These are phyloP conservation scores for Trichoderma cornu-damae DNA, from an alignment of 2,329 filamentous ascomycete genomes.

Conservation along the genomic window DNA sequence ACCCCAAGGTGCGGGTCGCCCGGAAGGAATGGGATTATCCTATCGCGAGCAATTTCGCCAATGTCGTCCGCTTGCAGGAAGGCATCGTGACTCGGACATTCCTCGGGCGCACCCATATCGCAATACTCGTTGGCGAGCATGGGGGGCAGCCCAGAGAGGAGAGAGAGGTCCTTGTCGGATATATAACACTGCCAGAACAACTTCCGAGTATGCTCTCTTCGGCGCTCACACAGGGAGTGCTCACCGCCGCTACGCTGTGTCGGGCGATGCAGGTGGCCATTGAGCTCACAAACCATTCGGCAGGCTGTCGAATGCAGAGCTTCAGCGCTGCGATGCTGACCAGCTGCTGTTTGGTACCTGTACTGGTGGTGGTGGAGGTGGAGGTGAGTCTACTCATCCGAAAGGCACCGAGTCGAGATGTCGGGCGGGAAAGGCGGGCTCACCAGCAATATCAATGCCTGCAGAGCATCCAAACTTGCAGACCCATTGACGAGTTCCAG, in stretches of 20 bases:
- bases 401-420: background rate
- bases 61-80: background rate
- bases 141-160: background rate
- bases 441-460: background rate
- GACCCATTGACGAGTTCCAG: background rate
- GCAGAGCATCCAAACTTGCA: background rate
- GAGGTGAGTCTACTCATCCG: background rate
- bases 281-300: background rate
- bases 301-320: background rate
- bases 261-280: background rate
- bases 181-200: conserved; percentile 1
- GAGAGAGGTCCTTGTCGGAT: background rate
- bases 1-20: background rate
- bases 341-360: background rate
- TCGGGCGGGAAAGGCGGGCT: background rate
- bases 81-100: background rate
- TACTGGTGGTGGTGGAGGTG: background rate
- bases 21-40: background rate
- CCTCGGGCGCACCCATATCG: background rate
- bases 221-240: background rate
- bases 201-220: background rate
- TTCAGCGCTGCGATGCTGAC: background rate
- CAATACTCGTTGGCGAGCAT: background rate
- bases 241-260: background rate
- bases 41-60: background rate